These are phyloP conservation scores for Sphaceloma murrayae DNA, from an alignment of 2,329 filamentous ascomycete species.

Conservation along the genomic window DNA sequence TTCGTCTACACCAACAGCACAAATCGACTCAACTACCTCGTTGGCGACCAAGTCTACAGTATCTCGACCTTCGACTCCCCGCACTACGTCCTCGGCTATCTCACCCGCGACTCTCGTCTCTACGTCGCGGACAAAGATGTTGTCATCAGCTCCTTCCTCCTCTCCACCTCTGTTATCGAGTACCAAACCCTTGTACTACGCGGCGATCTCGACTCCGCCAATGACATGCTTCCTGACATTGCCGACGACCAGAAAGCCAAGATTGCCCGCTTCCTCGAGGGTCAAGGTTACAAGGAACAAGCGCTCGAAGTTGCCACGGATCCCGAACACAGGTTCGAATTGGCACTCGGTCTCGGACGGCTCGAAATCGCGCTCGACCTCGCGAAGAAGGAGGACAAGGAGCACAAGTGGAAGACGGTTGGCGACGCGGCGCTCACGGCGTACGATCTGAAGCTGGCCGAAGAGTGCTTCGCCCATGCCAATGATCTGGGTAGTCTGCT, in stretches of 20 bases:
- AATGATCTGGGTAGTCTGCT: conserved; percentile 85
- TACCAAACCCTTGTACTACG: conserved; percentile 94
- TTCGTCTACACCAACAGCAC: conserved; percentile 98
- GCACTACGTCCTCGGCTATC: conserved; percentile 91
- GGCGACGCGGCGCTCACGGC: conserved; percentile 78
- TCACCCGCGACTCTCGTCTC: conserved; percentile 87
- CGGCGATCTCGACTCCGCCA: conserved; percentile 83
- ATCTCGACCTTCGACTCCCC: conserved; percentile 93
- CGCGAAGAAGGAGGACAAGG: conserved; percentile 70
- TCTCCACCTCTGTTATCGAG: conserved; percentile 87
- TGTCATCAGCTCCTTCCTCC: conserved; percentile 75
- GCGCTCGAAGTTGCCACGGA: conserved; percentile 92
- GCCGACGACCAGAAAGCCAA: conserved; percentile 94
- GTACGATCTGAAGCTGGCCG: conserved; percentile 81
- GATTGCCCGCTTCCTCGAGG: conserved; percentile 93
- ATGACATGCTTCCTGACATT: conserved; percentile 73
- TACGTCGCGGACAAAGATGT: conserved; percentile 97
- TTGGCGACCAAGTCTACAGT: conserved; percentile 95
- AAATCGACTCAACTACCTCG: conserved; percentile 93
- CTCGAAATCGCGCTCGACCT: conserved; percentile 78
- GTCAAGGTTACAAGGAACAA: conserved; percentile 92
- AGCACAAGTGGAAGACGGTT: conserved; percentile 98
- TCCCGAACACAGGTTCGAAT: conserved; percentile 90
- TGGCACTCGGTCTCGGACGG: conserved; percentile 73
- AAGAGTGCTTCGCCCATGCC: conserved; percentile 85